These are phyloP conservation scores for Diaporthe velutina DNA, from an alignment of 2,329 filamentous ascomycete species.

Conservation along the genomic window DNA sequence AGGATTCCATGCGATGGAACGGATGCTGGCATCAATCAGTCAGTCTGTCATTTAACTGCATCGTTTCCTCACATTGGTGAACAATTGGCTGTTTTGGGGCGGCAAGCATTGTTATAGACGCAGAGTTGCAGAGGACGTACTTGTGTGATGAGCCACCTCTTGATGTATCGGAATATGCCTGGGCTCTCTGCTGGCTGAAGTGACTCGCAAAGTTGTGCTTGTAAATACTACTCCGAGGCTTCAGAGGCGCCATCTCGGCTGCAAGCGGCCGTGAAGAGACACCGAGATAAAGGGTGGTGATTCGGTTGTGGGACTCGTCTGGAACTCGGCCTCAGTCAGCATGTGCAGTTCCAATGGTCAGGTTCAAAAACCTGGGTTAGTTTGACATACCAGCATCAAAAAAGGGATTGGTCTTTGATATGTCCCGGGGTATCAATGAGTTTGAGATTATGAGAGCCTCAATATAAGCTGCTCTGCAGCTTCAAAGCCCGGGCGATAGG, in stretches of 20 bases:
- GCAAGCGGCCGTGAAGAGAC: not conserved
- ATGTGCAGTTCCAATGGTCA: not conserved
- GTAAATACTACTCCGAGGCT: constrained; percentile 67
- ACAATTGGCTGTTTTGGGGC: not conserved
- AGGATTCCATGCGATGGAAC: constrained; percentile 90
- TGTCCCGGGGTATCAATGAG: not conserved
- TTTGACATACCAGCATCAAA: not conserved
- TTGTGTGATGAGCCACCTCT: constrained; percentile 68
- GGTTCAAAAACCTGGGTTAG: not conserved
- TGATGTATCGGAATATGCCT: constrained; percentile 76
- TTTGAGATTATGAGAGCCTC: not conserved
- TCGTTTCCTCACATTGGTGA: not conserved
- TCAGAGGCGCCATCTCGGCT: constrained; percentile 55
- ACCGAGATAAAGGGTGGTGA: constrained; percentile 1
- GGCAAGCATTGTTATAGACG: constrained; percentile 26
- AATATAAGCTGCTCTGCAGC: not conserved
- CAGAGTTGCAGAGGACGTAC: constrained; percentile 56
- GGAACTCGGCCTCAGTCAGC: not conserved
- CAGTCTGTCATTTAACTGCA: not conserved
- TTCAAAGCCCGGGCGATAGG: not conserved
- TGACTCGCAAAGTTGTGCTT: constrained; percentile 78
- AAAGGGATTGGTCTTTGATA: not conserved
- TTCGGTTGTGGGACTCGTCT: not conserved
- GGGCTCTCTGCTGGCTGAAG: constrained; percentile 77
- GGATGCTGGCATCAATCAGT: constrained; percentile 64